A percentile compares a stretch with the other conserved stretches of the same genome.
phyloP scores from a whole-genome alignment of 1,284 basidiomycete species.

The Sporisorium graminicola region DNA sequence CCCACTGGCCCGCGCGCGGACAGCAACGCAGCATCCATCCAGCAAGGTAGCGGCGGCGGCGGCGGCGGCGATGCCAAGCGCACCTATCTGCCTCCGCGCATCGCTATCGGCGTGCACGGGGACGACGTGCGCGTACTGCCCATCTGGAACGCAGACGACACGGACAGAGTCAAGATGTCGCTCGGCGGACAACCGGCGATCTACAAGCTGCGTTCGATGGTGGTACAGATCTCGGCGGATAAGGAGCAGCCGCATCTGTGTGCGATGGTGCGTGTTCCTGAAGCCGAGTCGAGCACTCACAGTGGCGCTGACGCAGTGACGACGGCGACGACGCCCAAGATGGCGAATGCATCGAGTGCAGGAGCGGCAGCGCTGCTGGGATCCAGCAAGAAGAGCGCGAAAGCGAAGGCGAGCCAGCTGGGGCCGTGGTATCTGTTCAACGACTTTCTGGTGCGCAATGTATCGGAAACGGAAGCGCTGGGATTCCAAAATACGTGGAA shows the following conservation, averaged over 20 bases:
- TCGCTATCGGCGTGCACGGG: slow-evolving; percentile 48
- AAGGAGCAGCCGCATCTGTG: slow-evolving; percentile 86
- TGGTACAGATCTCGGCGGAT: slow-evolving; percentile 84
- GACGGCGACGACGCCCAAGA: slow-evolving; percentile 13
- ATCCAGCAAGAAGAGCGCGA: slow-evolving; percentile 35
- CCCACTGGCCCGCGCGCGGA: slow-evolving; percentile 27
- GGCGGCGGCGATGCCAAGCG: slow-evolving; percentile 33
- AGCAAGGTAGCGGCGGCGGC: too few species aligned
- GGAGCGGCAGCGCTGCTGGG: neutral
- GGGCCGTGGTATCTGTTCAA: slow-evolving; percentile 91
- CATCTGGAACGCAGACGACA: slow-evolving; percentile 34
- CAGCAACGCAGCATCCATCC: too few species aligned
- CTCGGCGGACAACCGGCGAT: slow-evolving; percentile 57
- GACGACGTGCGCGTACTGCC: slow-evolving; percentile 51
- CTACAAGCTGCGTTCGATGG: slow-evolving; percentile 76
- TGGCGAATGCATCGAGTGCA: slow-evolving; percentile 7
- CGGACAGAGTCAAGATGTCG: slow-evolving; percentile 30
- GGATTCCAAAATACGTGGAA: slow-evolving; percentile 90
- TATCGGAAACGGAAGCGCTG: slow-evolving; percentile 86
- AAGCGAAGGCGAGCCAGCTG: slow-evolving; percentile 23
- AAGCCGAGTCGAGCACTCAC: slow-evolving; percentile 62
- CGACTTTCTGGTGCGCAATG: slow-evolving; percentile 89
- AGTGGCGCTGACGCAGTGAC: slow-evolving; percentile 38
- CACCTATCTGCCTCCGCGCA: slow-evolving; percentile 71
- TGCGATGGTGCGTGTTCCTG: slow-evolving; percentile 87